Evolutionary conservation across 345 rosid species (phyloP).

Genomic region (Eucalyptus polyanthemos): DNA sequence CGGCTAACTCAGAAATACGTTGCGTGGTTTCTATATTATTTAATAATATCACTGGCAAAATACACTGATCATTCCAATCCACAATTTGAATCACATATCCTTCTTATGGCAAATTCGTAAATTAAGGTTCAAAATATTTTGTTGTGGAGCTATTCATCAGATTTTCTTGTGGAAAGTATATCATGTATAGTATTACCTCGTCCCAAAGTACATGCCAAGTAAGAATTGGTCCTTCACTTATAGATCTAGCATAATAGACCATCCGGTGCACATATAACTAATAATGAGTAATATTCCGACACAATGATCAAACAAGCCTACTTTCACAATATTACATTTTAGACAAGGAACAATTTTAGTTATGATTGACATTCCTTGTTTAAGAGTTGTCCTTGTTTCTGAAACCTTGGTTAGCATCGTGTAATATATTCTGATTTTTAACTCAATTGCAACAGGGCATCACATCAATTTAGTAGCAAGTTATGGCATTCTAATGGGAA

Average conservation of each 20-base stretch:
- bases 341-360: neutral
- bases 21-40: neutral
- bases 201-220: neutral
- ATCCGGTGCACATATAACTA: neutral
- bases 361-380: neutral
- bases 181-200: neutral
- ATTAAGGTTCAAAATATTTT: neutral
- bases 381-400: neutral
- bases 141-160: neutral
- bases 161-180: neutral
- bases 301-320: neutral
- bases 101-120: neutral
- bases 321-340: neutral
- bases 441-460: neutral
- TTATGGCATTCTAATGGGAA: neutral
- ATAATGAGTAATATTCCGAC: neutral
- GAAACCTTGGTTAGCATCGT: neutral
- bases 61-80: neutral
- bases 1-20: neutral
- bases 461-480: neutral
- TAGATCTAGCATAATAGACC: neutral
- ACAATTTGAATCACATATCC: neutral
- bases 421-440: neutral
- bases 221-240: neutral
- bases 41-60: neutral